A percentile compares a stretch with the other conserved stretches of the same genome.
Conservation (phyloP, 805 yeast species). For the Zygosaccharomyces rouxii region DNA sequence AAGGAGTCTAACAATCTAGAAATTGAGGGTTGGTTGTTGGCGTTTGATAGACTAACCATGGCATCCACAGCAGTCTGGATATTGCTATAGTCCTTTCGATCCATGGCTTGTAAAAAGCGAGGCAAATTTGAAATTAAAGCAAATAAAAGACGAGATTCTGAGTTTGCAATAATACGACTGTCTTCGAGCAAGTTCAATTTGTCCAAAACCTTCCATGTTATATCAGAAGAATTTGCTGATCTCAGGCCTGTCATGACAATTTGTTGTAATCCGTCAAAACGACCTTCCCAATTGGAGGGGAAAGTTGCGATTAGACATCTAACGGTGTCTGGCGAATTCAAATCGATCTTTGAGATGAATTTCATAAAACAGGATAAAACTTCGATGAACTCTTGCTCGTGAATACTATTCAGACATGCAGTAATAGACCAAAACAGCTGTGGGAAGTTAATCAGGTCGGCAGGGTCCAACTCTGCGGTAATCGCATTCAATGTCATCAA, state of each 20-base stretch:
- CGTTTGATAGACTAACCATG: conserved; percentile 58
- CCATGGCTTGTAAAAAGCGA: conserved; percentile 76
- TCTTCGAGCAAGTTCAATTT: conserved; percentile 61
- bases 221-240: conserved; percentile 74
- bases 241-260: conserved; percentile 77
- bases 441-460: conserved; percentile 78
- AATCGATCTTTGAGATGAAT: conserved; percentile 79
- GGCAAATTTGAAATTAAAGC: conserved; percentile 79
- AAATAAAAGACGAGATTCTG: conserved; percentile 62
- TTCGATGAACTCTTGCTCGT: conserved; percentile 90
- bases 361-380: conserved; percentile 76
- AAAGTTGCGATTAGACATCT: conserved; percentile 77
- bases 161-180: conserved; percentile 73
- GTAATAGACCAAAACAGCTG: conserved; percentile 94
- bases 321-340: conserved; percentile 81
- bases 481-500: conserved; percentile 92
- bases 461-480: conserved; percentile 77
- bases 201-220: conserved; percentile 68
- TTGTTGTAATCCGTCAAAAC: conserved; percentile 82
- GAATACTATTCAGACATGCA: conserved; percentile 84
- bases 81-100: conserved; percentile 49
- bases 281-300: conserved; percentile 95
- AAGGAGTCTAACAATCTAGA: conserved; percentile 73
- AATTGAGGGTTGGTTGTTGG: conserved; percentile 51
- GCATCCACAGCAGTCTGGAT: conserved; percentile 50